Conservation (phyloP, 106 monocot genomes). For the Acorus gramineus region DNA sequence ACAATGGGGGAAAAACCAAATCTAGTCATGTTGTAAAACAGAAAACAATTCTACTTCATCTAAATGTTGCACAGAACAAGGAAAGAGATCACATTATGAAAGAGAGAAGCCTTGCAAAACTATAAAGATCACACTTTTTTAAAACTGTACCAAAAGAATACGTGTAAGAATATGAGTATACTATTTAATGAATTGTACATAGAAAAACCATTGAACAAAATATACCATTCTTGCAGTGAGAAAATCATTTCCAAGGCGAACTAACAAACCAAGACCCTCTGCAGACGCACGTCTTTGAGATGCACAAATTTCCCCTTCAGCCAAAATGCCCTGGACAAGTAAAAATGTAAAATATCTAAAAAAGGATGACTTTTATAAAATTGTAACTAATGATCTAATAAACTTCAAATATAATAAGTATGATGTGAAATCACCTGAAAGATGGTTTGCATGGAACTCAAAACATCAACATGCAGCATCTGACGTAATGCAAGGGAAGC, state of each 20-base stretch:
- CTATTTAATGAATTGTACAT: not conserved
- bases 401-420: no score
- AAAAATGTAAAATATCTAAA: not conserved
- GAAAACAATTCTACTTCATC: not conserved
- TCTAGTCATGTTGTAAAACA: not conserved
- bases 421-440: conserved; percentile 47
- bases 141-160: no score
- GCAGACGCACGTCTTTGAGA: conserved; percentile 79
- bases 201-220: not conserved
- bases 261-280: conserved; percentile 86
- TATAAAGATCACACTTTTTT: no score
- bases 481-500: conserved; percentile 45
- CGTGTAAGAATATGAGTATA: no score
- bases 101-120: no score
- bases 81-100: no score
- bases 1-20: not conserved
- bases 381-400: no score
- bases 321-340: conserved; percentile 49
- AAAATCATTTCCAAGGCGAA: conserved; percentile 77
- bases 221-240: conserved; percentile 88
- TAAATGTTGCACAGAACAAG: not conserved
- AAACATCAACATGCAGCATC: conserved; percentile 41
- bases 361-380: no score
- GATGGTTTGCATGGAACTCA: conserved; percentile 57
- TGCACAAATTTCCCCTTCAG: conserved; percentile 55